A percentile compares a stretch with the other conserved stretches of the same genome.
Conservation (phyloP, 805 yeast species). For the Yamadazyma tumulicola region DNA sequence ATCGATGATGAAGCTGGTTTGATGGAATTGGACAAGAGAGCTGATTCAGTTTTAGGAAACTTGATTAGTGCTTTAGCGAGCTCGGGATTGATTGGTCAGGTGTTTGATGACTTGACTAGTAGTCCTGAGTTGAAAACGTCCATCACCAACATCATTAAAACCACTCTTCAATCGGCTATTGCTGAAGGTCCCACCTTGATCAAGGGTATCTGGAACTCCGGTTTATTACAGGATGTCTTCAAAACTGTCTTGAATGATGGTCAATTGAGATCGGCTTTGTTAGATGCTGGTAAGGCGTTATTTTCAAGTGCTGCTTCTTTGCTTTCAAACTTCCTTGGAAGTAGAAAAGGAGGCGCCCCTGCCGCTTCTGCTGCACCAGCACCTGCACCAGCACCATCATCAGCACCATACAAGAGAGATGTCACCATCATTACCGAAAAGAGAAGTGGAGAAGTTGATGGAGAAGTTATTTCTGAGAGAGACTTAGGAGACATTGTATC, state of each 20-base stretch:
- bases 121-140: constrained; percentile 26
- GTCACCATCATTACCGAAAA: constrained; percentile 1
- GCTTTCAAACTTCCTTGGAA: constrained; percentile 15
- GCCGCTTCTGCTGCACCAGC: constrained; percentile 16
- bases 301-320: constrained; percentile 31
- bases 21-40: constrained; percentile 29
- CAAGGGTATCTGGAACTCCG: constrained; percentile 39
- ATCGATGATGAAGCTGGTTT: constrained; percentile 26
- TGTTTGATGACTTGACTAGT: constrained; percentile 32
- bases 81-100: constrained; percentile 37
- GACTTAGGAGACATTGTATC: constrained; percentile 27
- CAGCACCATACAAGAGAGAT: constrained; percentile 18
- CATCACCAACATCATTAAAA: constrained; percentile 24
- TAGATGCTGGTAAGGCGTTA: constrained; percentile 30
- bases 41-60: constrained; percentile 31
- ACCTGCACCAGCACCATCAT: constrained; percentile 15
- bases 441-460: constrained; percentile 9
- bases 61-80: constrained; percentile 33
- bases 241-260: constrained; percentile 27
- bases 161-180: constrained; percentile 30
- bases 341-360: constrained; percentile 14
- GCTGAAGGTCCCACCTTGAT: constrained; percentile 40
- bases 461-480: constrained; percentile 34
- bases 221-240: constrained; percentile 33
- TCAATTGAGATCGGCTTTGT: constrained; percentile 30